Conservation (phyloP, 331 rosid genomes). For the Malus hybrid region DNA sequence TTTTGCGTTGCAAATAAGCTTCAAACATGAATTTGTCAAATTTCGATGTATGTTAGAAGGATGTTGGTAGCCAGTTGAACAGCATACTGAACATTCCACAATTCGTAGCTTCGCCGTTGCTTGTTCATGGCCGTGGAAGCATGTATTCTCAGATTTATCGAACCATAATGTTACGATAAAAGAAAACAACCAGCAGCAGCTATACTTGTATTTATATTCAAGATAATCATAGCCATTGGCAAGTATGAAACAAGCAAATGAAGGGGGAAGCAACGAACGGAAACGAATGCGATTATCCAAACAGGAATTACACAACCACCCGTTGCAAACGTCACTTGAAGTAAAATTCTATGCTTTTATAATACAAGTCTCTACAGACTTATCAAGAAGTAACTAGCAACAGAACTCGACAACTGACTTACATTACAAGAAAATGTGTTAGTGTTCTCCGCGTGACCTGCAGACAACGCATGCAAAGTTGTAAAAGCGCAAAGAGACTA, state of each 20-base stretch:
- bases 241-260: background rate
- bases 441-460: constrained; percentile 54
- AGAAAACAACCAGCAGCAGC: background rate
- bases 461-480: constrained; percentile 52
- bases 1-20: background rate
- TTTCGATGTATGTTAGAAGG: no score
- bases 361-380: constrained; percentile 12
- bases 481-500: constrained; percentile 24
- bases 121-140: background rate
- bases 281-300: background rate
- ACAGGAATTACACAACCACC: background rate
- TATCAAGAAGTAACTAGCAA: constrained; percentile 13
- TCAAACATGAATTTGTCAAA: background rate
- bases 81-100: background rate
- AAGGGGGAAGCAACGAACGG: background rate
- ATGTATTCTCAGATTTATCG: background rate
- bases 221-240: background rate
- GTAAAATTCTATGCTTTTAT: background rate
- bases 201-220: no score
- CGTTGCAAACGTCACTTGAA: background rate
- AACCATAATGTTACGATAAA: background rate
- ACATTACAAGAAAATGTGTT: constrained; percentile 40
- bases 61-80: background rate
- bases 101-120: background rate
- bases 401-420: constrained; percentile 14